Conservation (phyloP, 176 grass and related monocot species). For the Saccharum spontaneum region DNA sequence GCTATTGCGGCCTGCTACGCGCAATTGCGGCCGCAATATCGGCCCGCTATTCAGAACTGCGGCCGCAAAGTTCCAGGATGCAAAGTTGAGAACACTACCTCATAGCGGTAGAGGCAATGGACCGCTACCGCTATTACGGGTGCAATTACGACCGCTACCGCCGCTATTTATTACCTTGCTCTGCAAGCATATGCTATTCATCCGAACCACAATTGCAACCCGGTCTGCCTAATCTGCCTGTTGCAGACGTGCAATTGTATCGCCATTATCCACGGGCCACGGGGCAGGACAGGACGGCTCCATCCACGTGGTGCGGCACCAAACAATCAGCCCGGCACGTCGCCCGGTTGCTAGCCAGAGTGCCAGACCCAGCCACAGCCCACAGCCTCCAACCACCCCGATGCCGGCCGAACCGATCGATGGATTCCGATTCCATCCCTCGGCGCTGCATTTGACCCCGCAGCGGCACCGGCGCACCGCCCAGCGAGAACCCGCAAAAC, state of each 20-base stretch:
- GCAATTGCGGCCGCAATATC: no score
- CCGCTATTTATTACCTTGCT: no score
- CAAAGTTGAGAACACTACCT: no score
- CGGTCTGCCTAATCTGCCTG: neutral
- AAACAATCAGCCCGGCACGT: constrained; percentile 34
- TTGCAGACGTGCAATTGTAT: neutral
- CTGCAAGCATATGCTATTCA: neutral
- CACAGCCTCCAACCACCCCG: neutral
- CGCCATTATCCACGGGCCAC: neutral
- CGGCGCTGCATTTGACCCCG: constrained; percentile 12
- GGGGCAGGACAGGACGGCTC: neutral
- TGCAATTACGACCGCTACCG: no score
- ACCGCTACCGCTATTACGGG: no score
- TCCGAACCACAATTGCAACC: neutral
- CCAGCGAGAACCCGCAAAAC: neutral
- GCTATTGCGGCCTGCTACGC: no score
- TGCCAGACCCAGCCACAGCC: no score
- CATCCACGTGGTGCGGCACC: constrained; percentile 39
- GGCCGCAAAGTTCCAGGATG: no score
- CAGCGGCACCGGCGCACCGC: neutral
- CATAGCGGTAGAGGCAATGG: no score
- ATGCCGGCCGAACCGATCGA: neutral
- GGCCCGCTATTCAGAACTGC: no score
- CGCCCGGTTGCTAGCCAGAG: neutral
- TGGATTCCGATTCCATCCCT: neutral